Percentiles rank a stretch among this genome's conserved stretches.
Conservation (phyloP, 192 early-diverging fungal species). For the Backusella circina region DNA sequence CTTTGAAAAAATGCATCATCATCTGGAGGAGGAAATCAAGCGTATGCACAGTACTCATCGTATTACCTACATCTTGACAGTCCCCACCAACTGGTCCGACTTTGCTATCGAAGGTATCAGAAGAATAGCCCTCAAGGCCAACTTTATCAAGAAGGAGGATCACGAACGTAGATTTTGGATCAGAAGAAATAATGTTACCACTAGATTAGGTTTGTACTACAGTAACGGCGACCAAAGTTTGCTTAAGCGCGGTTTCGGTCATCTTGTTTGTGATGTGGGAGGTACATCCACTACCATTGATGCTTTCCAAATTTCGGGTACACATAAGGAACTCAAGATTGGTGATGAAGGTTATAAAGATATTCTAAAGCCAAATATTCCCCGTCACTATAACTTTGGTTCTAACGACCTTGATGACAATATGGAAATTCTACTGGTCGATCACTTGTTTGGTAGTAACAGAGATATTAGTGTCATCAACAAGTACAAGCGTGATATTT, state of each 20-base stretch:
- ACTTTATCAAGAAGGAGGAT: not conserved
- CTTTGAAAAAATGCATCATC: not conserved
- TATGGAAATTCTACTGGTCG: not conserved
- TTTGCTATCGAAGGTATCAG: not conserved
- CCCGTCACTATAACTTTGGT: not conserved
- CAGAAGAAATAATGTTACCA: not conserved
- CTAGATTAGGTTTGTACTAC: not conserved
- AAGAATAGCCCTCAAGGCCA: not conserved
- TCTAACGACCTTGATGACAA: not conserved
- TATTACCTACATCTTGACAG: not conserved
- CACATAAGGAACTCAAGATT: not conserved
- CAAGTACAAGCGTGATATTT: not conserved
- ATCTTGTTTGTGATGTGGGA: not conserved
- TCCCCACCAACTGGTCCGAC: not conserved
- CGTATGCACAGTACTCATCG: not conserved
- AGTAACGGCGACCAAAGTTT: conserved; percentile 2
- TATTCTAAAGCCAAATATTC: not conserved
- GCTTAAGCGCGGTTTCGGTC: not conserved
- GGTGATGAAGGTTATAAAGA: not conserved
- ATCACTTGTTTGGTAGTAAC: not conserved
- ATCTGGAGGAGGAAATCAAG: not conserved
- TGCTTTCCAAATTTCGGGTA: not conserved
- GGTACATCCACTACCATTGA: not conserved
- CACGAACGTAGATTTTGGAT: conserved; percentile 1
- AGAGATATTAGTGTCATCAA: not conserved